phyloP scores from a whole-genome alignment of 345 rosid genomes.

The Eucalyptus marginata region DNA sequence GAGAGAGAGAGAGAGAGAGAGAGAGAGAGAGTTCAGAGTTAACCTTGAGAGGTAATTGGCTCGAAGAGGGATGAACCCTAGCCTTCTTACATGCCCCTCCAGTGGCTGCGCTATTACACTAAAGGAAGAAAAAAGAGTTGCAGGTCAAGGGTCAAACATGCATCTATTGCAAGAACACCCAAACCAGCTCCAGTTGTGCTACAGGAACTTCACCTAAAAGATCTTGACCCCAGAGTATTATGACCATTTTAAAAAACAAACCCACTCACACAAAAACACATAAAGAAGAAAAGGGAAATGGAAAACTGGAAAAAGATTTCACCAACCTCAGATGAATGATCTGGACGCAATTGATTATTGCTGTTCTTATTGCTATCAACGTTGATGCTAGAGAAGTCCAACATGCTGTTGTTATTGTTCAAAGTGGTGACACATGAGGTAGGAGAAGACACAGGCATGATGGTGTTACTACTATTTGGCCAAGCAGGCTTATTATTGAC shows the following conservation, averaged over 20 bases:
- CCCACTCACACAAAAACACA: neutral
- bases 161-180: neutral
- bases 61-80: constrained; percentile 76
- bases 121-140: neutral
- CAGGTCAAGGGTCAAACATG: neutral
- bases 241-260: neutral
- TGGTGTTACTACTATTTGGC: neutral
- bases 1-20: neutral
- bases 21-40: neutral
- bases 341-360: constrained; percentile 16
- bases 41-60: constrained; percentile 79
- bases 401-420: constrained; percentile 34
- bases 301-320: neutral
- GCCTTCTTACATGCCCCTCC: constrained; percentile 87
- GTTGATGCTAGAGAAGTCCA: constrained; percentile 66
- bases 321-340: constrained; percentile 58
- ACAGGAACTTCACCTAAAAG: neutral
- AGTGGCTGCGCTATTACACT: constrained; percentile 68
- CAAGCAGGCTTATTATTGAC: neutral
- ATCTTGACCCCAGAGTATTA: neutral
- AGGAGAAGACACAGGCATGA: constrained; percentile 37
- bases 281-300: neutral
- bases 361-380: constrained; percentile 15
- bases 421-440: constrained; percentile 62
- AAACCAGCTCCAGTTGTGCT: neutral